Conservation (phyloP, 1,284 basidiomycete genomes). For the Leccinum fallax region DNA sequence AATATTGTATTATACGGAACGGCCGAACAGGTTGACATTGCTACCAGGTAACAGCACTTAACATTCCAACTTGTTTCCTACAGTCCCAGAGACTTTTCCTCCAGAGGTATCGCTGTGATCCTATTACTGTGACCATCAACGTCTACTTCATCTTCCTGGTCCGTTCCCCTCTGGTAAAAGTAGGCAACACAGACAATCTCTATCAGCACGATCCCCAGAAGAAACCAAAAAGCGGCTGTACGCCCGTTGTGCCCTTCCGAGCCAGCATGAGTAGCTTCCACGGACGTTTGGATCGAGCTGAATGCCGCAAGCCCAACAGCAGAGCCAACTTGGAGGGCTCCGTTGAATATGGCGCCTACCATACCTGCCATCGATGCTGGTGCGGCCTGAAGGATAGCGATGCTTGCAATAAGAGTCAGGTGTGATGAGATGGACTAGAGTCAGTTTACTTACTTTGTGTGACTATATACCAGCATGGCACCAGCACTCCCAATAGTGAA, state of each 20-base stretch:
- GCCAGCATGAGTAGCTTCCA: conserved; percentile 39
- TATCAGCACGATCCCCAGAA: conserved; percentile 43
- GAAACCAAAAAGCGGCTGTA: conserved; percentile 51
- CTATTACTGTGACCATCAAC: background rate
- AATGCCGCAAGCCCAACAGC: conserved; percentile 51
- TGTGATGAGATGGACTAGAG: background rate
- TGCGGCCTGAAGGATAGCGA: conserved; percentile 52
- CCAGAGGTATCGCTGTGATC: background rate
- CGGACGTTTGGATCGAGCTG: conserved; percentile 49
- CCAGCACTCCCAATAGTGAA: conserved; percentile 49
- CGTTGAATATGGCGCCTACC: conserved; percentile 58
- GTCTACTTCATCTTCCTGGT: conserved; percentile 3
- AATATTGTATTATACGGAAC: background rate
- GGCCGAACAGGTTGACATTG: background rate
- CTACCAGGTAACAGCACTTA: too few relatives aligned
- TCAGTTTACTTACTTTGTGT: conserved; percentile 38
- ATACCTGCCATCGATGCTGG: conserved; percentile 53
- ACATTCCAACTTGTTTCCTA: too few relatives aligned
- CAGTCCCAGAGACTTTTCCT: background rate
- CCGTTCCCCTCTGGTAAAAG: conserved; percentile 38
- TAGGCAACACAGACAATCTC: conserved; percentile 38
- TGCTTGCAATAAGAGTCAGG: conserved; percentile 34
- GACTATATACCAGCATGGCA: conserved; percentile 34
- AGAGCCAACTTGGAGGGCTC: conserved; percentile 53
- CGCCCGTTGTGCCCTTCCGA: conserved; percentile 42